A percentile compares a stretch with the other conserved stretches of the same genome.
These are phyloP conservation scores for Trichaptum fuscoviolaceum DNA, from an alignment of 768 basidiomycete genomes.

Conservation along the genomic window DNA sequence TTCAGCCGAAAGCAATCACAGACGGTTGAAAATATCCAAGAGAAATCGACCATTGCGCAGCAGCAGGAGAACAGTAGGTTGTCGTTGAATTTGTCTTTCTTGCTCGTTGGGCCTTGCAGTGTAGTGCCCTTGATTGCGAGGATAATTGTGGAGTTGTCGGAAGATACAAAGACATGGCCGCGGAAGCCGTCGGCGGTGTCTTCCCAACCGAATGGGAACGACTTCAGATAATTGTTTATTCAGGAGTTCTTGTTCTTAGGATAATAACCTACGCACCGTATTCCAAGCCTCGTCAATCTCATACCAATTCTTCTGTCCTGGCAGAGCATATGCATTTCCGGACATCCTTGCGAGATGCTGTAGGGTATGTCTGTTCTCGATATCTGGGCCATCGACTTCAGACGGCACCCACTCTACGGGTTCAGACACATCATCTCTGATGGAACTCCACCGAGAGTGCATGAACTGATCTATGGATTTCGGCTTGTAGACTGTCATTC, in stretches of 20 bases:
- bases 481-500: background rate
- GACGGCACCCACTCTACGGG: slow-evolving; percentile 62
- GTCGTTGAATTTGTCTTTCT: slow-evolving; percentile 91
- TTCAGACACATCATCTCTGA: slow-evolving; percentile 37
- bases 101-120: slow-evolving; percentile 77
- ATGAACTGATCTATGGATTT: background rate
- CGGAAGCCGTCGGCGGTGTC: slow-evolving; percentile 68
- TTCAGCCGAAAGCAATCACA: slow-evolving; percentile 78
- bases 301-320: slow-evolving; percentile 74
- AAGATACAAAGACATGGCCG: slow-evolving; percentile 81
- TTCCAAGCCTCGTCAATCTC: slow-evolving; percentile 76
- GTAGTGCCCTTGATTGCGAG: slow-evolving; percentile 92
- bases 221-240: slow-evolving; percentile 34
- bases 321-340: slow-evolving; percentile 81
- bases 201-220: slow-evolving; percentile 79
- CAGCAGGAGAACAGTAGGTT: slow-evolving; percentile 89
- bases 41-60: slow-evolving; percentile 83
- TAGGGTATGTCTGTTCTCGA: slow-evolving; percentile 74
- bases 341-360: slow-evolving; percentile 81
- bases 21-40: slow-evolving; percentile 81
- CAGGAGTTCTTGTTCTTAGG: background rate
- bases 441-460: slow-evolving; percentile 4
- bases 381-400: slow-evolving; percentile 67
- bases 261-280: slow-evolving; percentile 13
- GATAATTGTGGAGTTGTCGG: slow-evolving; percentile 76